Percentiles rank a stretch among this genome's conserved stretches.
phyloP scores from a whole-genome alignment of 371 early-diverging fungal genomes.

The Lichtheimia ornata region DNA sequence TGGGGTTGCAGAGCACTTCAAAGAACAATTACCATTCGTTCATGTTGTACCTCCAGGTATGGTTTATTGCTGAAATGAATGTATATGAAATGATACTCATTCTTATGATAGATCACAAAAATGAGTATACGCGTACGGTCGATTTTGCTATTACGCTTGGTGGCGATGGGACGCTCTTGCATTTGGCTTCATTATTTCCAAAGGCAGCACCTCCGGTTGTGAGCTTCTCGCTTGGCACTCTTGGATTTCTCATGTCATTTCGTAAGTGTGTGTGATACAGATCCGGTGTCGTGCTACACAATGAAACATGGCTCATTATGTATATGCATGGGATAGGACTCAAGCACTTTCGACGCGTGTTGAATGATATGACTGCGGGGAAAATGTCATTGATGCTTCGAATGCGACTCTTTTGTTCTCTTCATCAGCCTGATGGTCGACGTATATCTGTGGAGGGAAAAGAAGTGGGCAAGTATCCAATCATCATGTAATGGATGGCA shows the following conservation, averaged over 20 bases:
- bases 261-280: conserved; percentile 35
- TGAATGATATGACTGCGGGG: conserved; percentile 64
- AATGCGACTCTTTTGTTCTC: conserved; percentile 75
- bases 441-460: conserved; percentile 44
- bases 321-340: conserved; percentile 47
- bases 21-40: conserved; percentile 56
- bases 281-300: too few relatives aligned
- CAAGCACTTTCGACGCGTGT: conserved; percentile 55
- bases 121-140: conserved; percentile 59
- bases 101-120: conserved; percentile 20
- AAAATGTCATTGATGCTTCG: conserved; percentile 67
- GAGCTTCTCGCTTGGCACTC: conserved; percentile 89
- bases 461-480: conserved; percentile 33
- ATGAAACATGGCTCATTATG: too few relatives aligned
- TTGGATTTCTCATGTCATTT: conserved; percentile 90
- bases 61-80: neutral
- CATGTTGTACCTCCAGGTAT: conserved; percentile 58
- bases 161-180: conserved; percentile 96
- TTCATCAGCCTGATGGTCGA: conserved; percentile 56
- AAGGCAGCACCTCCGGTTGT: conserved; percentile 85
- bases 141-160: conserved; percentile 94
- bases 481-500: neutral
- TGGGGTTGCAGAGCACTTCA: conserved; percentile 58
- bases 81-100: neutral
- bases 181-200: conserved; percentile 83